A percentile compares a stretch with the other conserved stretches of the same genome.
phyloP scores from a whole-genome alignment of 306 rosid species.

The Quercus bicolor region DNA sequence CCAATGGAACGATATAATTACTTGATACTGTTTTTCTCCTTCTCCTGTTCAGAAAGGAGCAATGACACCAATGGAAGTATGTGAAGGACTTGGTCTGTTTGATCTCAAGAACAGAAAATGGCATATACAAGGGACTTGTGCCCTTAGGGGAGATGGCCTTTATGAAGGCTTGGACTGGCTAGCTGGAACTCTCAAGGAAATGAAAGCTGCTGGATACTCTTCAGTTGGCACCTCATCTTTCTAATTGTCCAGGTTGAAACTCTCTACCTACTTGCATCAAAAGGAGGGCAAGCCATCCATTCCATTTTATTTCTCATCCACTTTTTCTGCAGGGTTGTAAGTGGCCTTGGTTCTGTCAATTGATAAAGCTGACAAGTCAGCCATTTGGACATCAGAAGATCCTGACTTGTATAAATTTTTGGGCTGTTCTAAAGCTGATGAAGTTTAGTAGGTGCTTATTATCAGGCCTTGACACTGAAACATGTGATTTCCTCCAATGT shows the following conservation, averaged over 20 bases:
- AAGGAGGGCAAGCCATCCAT: background rate
- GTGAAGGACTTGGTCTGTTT: constrained; percentile 89
- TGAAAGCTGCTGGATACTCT: constrained; percentile 75
- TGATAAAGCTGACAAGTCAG: constrained; percentile 13
- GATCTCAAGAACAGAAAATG: constrained; percentile 91
- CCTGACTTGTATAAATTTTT: background rate
- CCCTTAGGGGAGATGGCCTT: constrained; percentile 91
- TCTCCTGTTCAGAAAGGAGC: constrained; percentile 66
- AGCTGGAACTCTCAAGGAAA: constrained; percentile 83
- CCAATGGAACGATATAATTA: background rate
- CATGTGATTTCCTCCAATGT: constrained; percentile 21
- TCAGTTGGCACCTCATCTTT: constrained; percentile 76
- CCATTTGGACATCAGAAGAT: background rate
- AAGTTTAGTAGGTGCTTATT: constrained; percentile 22
- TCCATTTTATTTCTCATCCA: background rate
- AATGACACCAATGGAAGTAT: constrained; percentile 90
- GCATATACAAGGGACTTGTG: constrained; percentile 96
- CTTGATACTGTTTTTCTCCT: background rate
- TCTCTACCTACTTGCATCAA: background rate
- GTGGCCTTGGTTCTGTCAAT: constrained; percentile 7
- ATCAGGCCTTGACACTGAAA: constrained; percentile 16
- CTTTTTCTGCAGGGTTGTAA: constrained; percentile 9
- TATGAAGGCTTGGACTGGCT: constrained; percentile 97
- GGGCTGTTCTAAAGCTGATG: constrained; percentile 7
- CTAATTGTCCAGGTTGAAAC: constrained; percentile 27